phyloP scores from a whole-genome alignment of 108 stramenopile genomes.

The Epithemia pelagica region DNA sequence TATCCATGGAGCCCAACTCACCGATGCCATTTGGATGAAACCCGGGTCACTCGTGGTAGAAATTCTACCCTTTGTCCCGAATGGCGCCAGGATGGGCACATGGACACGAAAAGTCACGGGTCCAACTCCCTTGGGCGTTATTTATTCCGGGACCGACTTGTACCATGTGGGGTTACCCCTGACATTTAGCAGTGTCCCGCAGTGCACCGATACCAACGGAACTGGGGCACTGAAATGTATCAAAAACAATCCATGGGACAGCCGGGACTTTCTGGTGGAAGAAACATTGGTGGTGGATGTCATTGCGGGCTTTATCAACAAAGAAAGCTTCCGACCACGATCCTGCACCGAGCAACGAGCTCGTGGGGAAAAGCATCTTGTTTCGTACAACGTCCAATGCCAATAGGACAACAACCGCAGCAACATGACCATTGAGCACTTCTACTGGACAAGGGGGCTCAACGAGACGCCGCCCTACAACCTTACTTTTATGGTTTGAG shows the following conservation, averaged over 20 bases:
- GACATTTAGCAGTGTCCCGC: neutral
- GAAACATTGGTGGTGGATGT: neutral
- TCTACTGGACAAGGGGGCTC: too few relatives aligned
- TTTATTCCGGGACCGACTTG: slow-evolving; percentile 44
- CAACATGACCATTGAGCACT: neutral
- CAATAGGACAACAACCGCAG: neutral
- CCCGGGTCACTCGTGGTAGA: slow-evolving; percentile 38
- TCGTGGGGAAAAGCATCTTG: neutral
- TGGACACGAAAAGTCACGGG: slow-evolving; percentile 24
- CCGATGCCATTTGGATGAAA: slow-evolving; percentile 40
- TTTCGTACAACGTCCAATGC: neutral
- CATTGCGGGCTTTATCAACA: neutral
- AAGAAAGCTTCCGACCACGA: too few relatives aligned
- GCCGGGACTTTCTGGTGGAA: neutral
- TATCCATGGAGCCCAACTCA: slow-evolving; percentile 47
- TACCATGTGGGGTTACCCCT: slow-evolving; percentile 20
- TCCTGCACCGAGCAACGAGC: neutral
- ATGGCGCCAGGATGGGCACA: slow-evolving; percentile 12
- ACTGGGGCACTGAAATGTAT: neutral
- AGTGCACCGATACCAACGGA: neutral
- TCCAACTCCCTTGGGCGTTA: slow-evolving; percentile 42
- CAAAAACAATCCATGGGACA: neutral
- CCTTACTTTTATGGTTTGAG: too few relatives aligned
- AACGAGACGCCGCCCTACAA: too few relatives aligned
- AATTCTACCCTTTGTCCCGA: slow-evolving; percentile 38